phyloP scores from a whole-genome alignment of 306 rosid genomes.

The Cucurbita argyrosperma region DNA sequence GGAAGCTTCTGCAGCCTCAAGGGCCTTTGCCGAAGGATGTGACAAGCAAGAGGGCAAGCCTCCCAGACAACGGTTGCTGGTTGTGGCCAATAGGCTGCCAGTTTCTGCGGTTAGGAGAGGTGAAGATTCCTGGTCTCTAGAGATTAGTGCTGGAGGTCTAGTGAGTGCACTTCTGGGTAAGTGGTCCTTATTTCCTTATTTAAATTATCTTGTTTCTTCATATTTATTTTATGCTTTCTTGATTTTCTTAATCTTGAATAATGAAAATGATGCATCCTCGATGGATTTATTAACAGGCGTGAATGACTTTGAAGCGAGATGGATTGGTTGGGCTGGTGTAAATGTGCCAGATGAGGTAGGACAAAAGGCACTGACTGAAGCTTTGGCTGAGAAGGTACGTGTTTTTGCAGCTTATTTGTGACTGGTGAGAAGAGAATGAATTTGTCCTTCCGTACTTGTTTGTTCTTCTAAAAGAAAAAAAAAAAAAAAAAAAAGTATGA shows the following conservation, averaged over 20 bases:
- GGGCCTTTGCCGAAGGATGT: conserved; percentile 22
- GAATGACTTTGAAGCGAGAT: conserved; percentile 72
- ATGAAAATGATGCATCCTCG: conserved; percentile 7
- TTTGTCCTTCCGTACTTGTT: neutral
- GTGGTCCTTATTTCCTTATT: conserved; percentile 7
- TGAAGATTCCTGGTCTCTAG: conserved; percentile 78
- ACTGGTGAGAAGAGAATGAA: neutral
- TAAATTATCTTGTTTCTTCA: neutral
- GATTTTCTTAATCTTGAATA: conserved; percentile 4
- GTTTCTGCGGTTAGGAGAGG: conserved; percentile 78
- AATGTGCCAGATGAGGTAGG: conserved; percentile 78
- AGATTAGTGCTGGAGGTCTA: conserved; percentile 78
- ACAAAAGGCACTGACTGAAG: conserved; percentile 71
- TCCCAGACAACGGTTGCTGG: conserved; percentile 59
- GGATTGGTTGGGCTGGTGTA: conserved; percentile 98
- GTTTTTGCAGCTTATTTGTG: neutral
- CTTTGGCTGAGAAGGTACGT: conserved; percentile 71
- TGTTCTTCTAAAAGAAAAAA: neutral
- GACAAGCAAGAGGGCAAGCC: conserved; percentile 29
- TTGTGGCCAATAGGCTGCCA: conserved; percentile 84
- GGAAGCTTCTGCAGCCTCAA: conserved; percentile 32
- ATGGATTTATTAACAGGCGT: conserved; percentile 40
- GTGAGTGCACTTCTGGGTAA: conserved; percentile 81
- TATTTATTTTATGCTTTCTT: neutral
- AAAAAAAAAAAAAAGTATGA: neutral